Conservation (phyloP, 768 basidiomycete species). For the Tricholoma terreum region DNA sequence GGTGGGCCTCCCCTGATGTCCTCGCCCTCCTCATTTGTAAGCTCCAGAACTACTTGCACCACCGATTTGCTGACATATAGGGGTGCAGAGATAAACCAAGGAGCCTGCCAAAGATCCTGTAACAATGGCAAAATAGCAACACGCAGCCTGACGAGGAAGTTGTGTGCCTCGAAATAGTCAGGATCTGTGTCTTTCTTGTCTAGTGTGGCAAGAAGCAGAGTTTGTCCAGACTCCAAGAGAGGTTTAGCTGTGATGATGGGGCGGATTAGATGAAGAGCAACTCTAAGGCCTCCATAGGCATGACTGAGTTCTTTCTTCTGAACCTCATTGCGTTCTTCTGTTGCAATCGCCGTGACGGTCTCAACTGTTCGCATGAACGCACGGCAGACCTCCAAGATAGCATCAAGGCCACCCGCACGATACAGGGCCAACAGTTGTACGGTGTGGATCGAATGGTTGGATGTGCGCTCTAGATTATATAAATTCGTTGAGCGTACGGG, state of each 20-base stretch:
- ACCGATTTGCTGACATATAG: conserved; percentile 71
- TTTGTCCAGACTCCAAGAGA: conserved; percentile 85
- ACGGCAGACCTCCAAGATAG: conserved; percentile 56
- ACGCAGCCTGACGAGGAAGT: conserved; percentile 83
- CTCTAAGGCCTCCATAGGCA: conserved; percentile 79
- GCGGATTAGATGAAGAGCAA: conserved; percentile 72
- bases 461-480: conserved; percentile 60
- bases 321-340: conserved; percentile 54
- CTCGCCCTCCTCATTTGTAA: conserved; percentile 81
- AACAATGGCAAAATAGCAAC: conserved; percentile 65
- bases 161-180: conserved; percentile 81
- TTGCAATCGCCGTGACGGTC: conserved; percentile 42
- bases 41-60: conserved; percentile 74
- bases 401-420: conserved; percentile 65
- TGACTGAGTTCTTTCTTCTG: conserved; percentile 67
- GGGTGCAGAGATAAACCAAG: conserved; percentile 79
- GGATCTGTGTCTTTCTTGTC: conserved; percentile 78
- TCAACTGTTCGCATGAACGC: conserved; percentile 58
- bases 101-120: conserved; percentile 71
- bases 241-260: conserved; percentile 77
- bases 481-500: conserved; percentile 9
- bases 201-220: conserved; percentile 60
- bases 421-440: conserved; percentile 77
- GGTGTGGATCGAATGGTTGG: conserved; percentile 74
- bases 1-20: conserved; percentile 50